Percentiles rank a stretch among this genome's conserved stretches.
Evolutionary conservation across 2,329 filamentous ascomycete species (phyloP).

Genomic region (Venturiaceae sp.): DNA sequence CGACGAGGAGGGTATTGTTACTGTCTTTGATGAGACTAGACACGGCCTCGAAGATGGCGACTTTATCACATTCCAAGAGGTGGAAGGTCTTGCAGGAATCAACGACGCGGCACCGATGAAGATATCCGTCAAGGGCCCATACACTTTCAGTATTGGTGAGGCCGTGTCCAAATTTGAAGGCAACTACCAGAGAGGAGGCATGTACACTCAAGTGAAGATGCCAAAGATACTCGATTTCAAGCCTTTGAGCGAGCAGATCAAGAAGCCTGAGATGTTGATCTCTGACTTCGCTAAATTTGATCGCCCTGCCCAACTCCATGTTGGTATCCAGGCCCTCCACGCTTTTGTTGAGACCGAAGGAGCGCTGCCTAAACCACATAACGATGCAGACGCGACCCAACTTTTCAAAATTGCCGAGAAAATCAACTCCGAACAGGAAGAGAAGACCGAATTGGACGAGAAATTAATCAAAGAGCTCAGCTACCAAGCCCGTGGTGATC

Average conservation of each 20-base stretch:
- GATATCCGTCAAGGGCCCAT: conserved; percentile 85
- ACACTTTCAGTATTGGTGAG: conserved; percentile 95
- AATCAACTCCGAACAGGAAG: conserved; percentile 55
- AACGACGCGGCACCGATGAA: conserved; percentile 81
- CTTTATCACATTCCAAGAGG: conserved; percentile 86
- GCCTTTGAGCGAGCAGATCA: conserved; percentile 64
- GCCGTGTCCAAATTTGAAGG: conserved; percentile 64
- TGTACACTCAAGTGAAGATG: conserved; percentile 98
- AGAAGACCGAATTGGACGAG: conserved; percentile 77
- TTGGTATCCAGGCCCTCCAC: conserved; percentile 87
- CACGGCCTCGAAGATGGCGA: conserved; percentile 96
- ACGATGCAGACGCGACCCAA: conserved; percentile 72
- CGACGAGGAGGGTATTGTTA: conserved; percentile 81
- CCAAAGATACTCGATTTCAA: conserved; percentile 89
- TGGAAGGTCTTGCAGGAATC: conserved; percentile 83
- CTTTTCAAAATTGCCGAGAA: conserved; percentile 66
- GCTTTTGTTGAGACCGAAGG: conserved; percentile 68
- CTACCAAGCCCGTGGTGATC: conserved; percentile 85
- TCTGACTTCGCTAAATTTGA: conserved; percentile 98
- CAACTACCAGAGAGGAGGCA: conserved; percentile 76
- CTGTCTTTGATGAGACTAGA: conserved; percentile 85
- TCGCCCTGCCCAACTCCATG: conserved; percentile 80
- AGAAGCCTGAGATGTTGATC: conserved; percentile 79
- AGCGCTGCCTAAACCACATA: conserved; percentile 71
- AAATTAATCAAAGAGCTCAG: conserved; percentile 88